phyloP scores from a whole-genome alignment of 2,329 filamentous ascomycete species.

The Cladosporium sp. region DNA sequence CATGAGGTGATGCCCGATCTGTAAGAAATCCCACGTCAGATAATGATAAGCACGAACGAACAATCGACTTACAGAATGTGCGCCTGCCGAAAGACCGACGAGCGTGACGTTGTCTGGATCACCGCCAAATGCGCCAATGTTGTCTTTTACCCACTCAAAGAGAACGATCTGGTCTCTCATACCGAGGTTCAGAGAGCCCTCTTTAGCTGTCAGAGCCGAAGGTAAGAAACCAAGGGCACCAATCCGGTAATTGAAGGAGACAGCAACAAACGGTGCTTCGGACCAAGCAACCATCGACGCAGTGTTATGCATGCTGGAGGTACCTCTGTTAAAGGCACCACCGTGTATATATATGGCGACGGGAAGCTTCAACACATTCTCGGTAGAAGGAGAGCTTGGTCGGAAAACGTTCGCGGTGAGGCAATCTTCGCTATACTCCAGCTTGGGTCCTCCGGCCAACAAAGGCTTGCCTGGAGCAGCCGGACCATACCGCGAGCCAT shows the following conservation, averaged over 20 bases:
- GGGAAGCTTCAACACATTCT: slow-evolving; percentile 39
- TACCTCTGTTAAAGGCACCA: slow-evolving; percentile 48
- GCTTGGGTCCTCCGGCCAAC: slow-evolving; percentile 5
- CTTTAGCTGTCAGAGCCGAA: slow-evolving; percentile 44
- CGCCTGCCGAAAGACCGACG: slow-evolving; percentile 49
- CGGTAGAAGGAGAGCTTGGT: slow-evolving; percentile 24
- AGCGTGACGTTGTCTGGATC: slow-evolving; percentile 24
- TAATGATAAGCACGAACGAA: slow-evolving; percentile 16
- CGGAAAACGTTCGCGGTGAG: slow-evolving; percentile 55
- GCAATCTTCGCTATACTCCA: slow-evolving; percentile 45
- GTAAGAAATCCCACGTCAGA: slow-evolving; percentile 3
- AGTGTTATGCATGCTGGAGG: slow-evolving; percentile 53
- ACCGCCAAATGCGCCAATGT: slow-evolving; percentile 37
- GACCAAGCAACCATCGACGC: slow-evolving; percentile 54
- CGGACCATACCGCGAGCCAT: slow-evolving; percentile 4
- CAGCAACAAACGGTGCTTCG: slow-evolving; percentile 44
- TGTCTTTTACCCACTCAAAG: slow-evolving; percentile 36
- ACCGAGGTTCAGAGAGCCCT: slow-evolving; percentile 44
- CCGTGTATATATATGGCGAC: slow-evolving; percentile 58
- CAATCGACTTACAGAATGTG: slow-evolving; percentile 47
- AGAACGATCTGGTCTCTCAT: slow-evolving; percentile 36
- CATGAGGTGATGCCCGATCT: slow-evolving; percentile 62
- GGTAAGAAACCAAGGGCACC: slow-evolving; percentile 64
- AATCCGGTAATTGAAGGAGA: slow-evolving; percentile 58
- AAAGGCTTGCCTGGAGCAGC: slow-evolving; percentile 7